Percentiles rank a stretch among this genome's conserved stretches.
These are phyloP conservation scores for Suillus plorans DNA, from an alignment of 768 basidiomycete species.

Conservation along the genomic window DNA sequence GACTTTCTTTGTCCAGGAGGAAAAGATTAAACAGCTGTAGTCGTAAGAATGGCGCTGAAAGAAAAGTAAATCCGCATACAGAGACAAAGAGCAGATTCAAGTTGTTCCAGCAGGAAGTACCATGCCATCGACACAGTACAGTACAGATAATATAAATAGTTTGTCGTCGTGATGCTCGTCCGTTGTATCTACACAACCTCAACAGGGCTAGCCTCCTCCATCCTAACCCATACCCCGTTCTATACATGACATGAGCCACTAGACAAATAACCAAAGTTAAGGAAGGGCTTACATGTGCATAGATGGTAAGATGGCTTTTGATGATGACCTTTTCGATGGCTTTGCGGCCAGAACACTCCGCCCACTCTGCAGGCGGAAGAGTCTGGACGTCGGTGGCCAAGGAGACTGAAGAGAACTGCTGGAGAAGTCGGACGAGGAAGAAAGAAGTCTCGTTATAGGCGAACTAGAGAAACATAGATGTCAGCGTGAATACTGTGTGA, in stretches of 20 bases:
- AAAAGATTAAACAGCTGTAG: too few relatives aligned
- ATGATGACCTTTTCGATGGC: slow-evolving; percentile 47
- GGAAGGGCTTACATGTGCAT: slow-evolving; percentile 36
- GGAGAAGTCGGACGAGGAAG: slow-evolving; percentile 59
- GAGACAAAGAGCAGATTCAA: too few relatives aligned
- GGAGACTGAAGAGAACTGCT: slow-evolving; percentile 47
- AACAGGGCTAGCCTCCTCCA: slow-evolving; percentile 15
- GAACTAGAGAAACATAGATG: slow-evolving; percentile 39
- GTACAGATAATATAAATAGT: background rate
- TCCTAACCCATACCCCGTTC: slow-evolving; percentile 29
- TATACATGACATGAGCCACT: slow-evolving; percentile 5
- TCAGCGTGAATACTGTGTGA: background rate
- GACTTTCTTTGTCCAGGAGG: too few relatives aligned
- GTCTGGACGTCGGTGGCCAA: slow-evolving; percentile 47
- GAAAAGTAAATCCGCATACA: too few relatives aligned
- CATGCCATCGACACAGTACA: too few relatives aligned
- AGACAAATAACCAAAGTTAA: background rate
- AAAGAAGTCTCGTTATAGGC: slow-evolving; percentile 68
- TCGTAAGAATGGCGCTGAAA: too few relatives aligned
- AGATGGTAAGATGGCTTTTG: slow-evolving; percentile 55
- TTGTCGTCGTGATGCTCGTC: background rate
- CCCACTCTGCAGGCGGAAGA: slow-evolving; percentile 48
- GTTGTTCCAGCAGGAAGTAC: too few relatives aligned
- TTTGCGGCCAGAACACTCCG: slow-evolving; percentile 31
- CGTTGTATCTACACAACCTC: slow-evolving; percentile 2